Base-by-base conservation (phyloP, 2,329 filamentous ascomycete species). In the Gnomoniopsis smithogilvyi region DNA sequence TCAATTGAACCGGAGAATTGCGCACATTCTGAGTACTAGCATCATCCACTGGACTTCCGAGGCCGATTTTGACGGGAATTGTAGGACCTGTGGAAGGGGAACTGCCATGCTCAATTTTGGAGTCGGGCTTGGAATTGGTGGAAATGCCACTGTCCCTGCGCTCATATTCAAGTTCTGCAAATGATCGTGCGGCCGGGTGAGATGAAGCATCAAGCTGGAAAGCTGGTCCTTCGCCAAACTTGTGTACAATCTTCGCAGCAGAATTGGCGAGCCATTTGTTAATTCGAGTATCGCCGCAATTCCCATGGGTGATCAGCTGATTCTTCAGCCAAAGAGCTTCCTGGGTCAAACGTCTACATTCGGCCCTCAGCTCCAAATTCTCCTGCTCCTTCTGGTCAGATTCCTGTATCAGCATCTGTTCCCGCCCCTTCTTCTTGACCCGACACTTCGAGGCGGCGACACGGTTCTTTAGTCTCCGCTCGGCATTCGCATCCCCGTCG, bases 361-460 rank as follows among this genome's bases (percentile, higher is more conserved):
- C 77, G 64, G 69, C 66, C 14, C 77, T 76, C 34, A 84, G 71
- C 7, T 69, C 66, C 11, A 65, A 66, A 64, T 83, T 74, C 45
- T 76, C 72, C 6, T 64, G 66, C 66, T 84, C 81, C 48, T 84
- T 64, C 0, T 67, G 72, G 11, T 69, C 63, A 57, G 77, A 78
- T 6, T 72, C 74, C 55, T 78, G 75, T 60, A 84, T 79, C 22
- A 84, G 67, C n/a, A 78, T 75, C 14, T 71, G 71, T 22, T 80
- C 76, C 75, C 78, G 82, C 64, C 77, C 72, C 70, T 83, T 85
- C 66, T 83, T 83, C 72, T 90, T 90, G 67, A 88, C 82, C 3
- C 89, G 83, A 67, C 88, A 92, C 68, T 91, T 91, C 69, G 85
- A 88, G 1, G 89, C 89, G 0, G 89, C 89, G 2, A 89, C 75